Evolutionary conservation across 2,329 filamentous ascomycete species (phyloP).

Genomic region (Aspergillus arachidicola): DNA sequence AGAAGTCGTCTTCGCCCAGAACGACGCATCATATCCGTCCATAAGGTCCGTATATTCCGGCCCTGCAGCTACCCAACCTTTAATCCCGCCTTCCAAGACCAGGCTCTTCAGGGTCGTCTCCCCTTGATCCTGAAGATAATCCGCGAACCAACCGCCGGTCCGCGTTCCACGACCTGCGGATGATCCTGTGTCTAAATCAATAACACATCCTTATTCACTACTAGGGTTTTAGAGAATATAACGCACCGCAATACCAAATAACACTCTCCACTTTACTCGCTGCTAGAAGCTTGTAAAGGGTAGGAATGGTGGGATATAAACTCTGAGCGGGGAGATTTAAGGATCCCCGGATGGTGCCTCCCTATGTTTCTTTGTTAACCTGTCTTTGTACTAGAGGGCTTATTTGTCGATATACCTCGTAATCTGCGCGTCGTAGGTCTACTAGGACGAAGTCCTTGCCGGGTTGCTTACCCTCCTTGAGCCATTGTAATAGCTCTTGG

Average conservation of each 20-base stretch:
- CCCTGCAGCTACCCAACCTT: constrained; percentile 56
- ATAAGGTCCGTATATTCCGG: constrained; percentile 52
- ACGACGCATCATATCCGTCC: constrained; percentile 29
- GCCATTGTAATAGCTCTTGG: constrained; percentile 40
- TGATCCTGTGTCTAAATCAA: constrained; percentile 47
- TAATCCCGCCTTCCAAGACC: constrained; percentile 56
- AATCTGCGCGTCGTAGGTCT: constrained; percentile 51
- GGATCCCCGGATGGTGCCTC: constrained; percentile 62
- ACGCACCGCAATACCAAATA: constrained; percentile 47
- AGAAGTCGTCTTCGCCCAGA: background rate
- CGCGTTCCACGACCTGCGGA: constrained; percentile 57
- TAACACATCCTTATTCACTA: background rate
- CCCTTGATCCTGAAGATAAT: constrained; percentile 49
- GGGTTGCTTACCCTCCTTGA: constrained; percentile 31
- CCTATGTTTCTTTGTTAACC: constrained; percentile 35
- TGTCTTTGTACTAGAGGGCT: background rate
- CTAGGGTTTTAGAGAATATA: background rate
- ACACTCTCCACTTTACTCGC: constrained; percentile 35
- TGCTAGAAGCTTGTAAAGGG: constrained; percentile 36
- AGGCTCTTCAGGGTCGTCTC: constrained; percentile 52
- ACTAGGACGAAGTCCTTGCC: constrained; percentile 46
- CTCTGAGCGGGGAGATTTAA: constrained; percentile 51
- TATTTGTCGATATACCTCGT: constrained; percentile 39
- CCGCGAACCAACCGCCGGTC: constrained; percentile 59
- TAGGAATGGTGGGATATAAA: constrained; percentile 40